Base-by-base conservation (phyloP, 495 filamentous ascomycete genomes). In the Aspergillus steynii region DNA sequence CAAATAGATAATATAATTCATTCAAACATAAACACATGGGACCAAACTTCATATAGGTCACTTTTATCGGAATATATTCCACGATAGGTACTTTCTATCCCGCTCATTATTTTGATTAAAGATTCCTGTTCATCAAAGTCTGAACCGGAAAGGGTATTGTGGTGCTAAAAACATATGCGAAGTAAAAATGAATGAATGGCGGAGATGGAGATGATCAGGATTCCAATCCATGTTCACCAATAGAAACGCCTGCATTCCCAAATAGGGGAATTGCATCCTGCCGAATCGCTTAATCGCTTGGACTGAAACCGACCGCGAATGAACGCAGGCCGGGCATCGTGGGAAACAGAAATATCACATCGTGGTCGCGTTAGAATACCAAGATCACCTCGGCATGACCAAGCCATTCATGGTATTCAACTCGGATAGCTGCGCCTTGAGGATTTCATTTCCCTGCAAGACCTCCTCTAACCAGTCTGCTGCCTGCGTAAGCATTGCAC, bases 401-500 rank as follows among this genome's bases (percentile, higher is more conserved):
- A 78, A 65, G n/a, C 74, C 75, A 56, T 77, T 74, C 62, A 76
- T 73, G 50, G 72, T 56, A 63, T 79, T 76, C 45, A 80, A 57
- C 58, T 80, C 72, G 15, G 74, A 68, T 57, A 88, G 60, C 66
- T 82, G 72, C 20, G 62, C 62, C 59, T 73, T 67, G 53, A 89
- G 67, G 8, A 74, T 68, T 27, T 85, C 74, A 70, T 95, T 95
- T 2, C 86, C 90, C 48, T 77, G 75, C 46, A 90, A 63, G n/a
- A 93, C 66, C 26, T 86, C 82, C 52, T 91, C 84, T n/a, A 96
- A 73, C 80, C 86, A 94, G 59, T 89, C 85, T 20, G 85, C 88
- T 5, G 89, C 82, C 66, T 88, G 84, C 14, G 82, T 83, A 46
- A 96, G 79, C 72, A 89, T 85, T n/a, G 82, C 84, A 63, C 89